These are phyloP conservation scores for Xerocomus amazonicus DNA, from an alignment of 1,284 basidiomycete genomes.

Conservation along the genomic window DNA sequence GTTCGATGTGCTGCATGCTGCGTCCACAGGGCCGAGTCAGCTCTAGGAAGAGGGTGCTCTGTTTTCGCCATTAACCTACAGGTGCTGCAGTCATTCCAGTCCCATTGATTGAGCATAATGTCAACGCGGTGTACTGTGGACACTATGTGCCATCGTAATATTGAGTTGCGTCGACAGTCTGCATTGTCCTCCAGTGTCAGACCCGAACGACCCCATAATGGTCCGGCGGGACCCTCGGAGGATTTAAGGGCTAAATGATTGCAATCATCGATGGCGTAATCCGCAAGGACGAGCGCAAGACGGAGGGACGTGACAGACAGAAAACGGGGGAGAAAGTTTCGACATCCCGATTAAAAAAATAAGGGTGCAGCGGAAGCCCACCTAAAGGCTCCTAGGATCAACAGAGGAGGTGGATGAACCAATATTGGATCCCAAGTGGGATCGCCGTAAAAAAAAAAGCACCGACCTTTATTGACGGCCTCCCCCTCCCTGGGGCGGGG, in stretches of 20 bases:
- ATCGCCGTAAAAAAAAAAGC: too few relatives aligned
- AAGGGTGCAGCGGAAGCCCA: neutral
- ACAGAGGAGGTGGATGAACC: conserved; percentile 1
- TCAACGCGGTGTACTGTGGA: neutral
- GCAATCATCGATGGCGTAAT: conserved; percentile 28
- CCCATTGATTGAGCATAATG: conserved; percentile 7
- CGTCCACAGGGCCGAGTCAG: conserved; percentile 17
- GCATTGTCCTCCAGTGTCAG: conserved; percentile 24
- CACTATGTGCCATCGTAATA: conserved; percentile 28
- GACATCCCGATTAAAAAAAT: conserved; percentile 5
- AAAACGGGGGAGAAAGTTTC: neutral
- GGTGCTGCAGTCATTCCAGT: conserved; percentile 13
- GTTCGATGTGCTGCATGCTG: conserved; percentile 20
- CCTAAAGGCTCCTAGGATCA: neutral
- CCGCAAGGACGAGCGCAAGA: conserved; percentile 10
- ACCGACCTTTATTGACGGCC: too few relatives aligned
- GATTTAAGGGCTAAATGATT: conserved; percentile 23
- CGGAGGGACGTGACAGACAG: neutral
- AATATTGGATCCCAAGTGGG: too few relatives aligned
- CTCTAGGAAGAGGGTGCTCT: neutral
- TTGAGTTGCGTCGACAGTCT: conserved; percentile 18
- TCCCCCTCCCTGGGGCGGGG: too few relatives aligned
- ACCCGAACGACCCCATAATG: conserved; percentile 29
- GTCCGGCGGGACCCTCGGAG: conserved; percentile 27
- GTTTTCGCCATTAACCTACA: conserved; percentile 23